Percentiles rank a stretch among this genome's conserved stretches.
These are phyloP conservation scores for Leccinum pseudoinsigne DNA, from an alignment of 1,284 basidiomycete species.

Conservation along the genomic window DNA sequence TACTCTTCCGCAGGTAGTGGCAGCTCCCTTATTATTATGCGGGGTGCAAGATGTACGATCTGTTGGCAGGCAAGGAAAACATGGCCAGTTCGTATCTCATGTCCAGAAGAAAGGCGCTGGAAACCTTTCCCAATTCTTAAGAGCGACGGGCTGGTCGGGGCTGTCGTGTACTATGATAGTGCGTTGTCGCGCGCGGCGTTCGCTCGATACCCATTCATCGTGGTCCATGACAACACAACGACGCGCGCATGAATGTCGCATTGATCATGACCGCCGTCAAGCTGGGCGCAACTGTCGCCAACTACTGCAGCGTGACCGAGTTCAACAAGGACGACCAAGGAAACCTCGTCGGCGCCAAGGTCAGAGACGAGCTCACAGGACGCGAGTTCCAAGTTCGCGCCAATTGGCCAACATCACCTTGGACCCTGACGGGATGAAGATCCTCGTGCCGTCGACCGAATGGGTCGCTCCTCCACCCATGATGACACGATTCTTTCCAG, in stretches of 20 bases:
- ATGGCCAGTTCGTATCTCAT: constrained; percentile 97
- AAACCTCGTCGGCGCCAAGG: constrained; percentile 71
- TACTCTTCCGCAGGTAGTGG: constrained; percentile 71
- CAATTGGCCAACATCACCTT: neutral
- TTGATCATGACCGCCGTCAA: constrained; percentile 94
- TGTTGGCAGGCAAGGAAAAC: constrained; percentile 94
- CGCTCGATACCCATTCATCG: neutral
- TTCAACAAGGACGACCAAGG: constrained; percentile 73
- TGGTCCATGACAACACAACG: constrained; percentile 88
- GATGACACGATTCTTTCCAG: no score
- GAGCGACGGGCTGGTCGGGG: constrained; percentile 89
- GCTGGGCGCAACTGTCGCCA: constrained; percentile 73
- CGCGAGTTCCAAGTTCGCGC: constrained; percentile 83
- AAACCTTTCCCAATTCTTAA: constrained; percentile 81
- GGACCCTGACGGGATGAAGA: no score
- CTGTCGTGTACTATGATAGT: constrained; percentile 98
- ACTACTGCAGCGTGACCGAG: constrained; percentile 86
- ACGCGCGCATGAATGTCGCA: constrained; percentile 97
- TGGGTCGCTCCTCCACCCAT: no score
- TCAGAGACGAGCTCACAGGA: constrained; percentile 85
- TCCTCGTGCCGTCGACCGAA: no score
- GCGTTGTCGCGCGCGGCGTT: constrained; percentile 17
- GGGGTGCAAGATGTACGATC: constrained; percentile 96
- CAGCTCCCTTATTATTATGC: constrained; percentile 96
- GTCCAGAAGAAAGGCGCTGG: constrained; percentile 82